A percentile compares a stretch with the other conserved stretches of the same genome.
Evolutionary conservation across 2,329 filamentous ascomycete species (phyloP).

Genomic region (Neonectria magnoliae): DNA sequence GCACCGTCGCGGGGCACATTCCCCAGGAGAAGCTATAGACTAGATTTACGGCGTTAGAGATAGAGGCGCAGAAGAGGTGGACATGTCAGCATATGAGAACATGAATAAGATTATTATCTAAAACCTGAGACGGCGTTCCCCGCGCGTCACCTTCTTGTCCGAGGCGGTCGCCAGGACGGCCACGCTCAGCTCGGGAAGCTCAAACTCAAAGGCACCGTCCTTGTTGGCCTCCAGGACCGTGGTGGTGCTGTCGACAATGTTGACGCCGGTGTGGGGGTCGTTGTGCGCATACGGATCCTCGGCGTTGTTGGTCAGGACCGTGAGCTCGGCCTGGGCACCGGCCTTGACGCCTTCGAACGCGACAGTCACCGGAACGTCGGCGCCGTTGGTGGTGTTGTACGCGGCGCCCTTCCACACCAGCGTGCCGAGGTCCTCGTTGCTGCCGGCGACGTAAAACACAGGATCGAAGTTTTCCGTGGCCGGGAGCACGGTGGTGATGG

Average conservation of each 20-base stretch:
- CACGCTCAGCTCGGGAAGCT: constrained; percentile 64
- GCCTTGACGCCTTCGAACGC: constrained; percentile 55
- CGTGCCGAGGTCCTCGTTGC: constrained; percentile 51
- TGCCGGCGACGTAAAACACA: constrained; percentile 61
- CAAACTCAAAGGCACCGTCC: constrained; percentile 62
- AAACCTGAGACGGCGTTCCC: background rate
- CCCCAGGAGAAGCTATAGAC: constrained; percentile 46
- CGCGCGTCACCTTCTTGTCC: constrained; percentile 8
- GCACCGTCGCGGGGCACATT: constrained; percentile 63
- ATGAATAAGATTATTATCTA: background rate
- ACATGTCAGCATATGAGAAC: background rate
- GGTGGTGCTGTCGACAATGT: constrained; percentile 58
- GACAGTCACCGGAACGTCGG: constrained; percentile 56
- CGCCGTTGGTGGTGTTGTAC: constrained; percentile 60
- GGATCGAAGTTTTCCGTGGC: constrained; percentile 54
- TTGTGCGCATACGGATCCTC: constrained; percentile 56
- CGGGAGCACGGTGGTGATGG: constrained; percentile 58
- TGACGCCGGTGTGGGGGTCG: constrained; percentile 55
- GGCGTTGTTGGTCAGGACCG: constrained; percentile 54
- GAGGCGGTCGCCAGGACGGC: constrained; percentile 61
- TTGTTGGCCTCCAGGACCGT: constrained; percentile 52
- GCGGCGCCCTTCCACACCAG: constrained; percentile 62
- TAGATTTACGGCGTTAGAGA: background rate
- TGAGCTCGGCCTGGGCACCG: constrained; percentile 55
- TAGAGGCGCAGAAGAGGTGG: constrained; percentile 10